Evolutionary conservation across 257 asterid genomes (phyloP), one percentile per base, ranked within the genome.

Genomic region (Handroanthus guayacan): DNA sequence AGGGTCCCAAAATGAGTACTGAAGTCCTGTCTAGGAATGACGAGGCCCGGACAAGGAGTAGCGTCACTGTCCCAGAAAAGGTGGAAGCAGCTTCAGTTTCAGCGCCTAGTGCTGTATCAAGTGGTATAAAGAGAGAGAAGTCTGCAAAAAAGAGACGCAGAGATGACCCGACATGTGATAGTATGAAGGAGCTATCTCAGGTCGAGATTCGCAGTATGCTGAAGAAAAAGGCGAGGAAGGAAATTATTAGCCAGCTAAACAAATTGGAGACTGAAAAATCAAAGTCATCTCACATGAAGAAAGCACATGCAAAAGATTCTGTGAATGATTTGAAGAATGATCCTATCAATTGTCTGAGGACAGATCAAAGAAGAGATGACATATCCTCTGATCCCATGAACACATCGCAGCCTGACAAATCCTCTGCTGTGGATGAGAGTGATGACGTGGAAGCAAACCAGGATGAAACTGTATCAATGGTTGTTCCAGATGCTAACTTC

Each of bases 401-500:
- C 61, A 44, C 18, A 48, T 66, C 37, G 39, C 80, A 55, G 77
- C 78, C 80, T 41, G 54, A n/a, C 18, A 73, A 56, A 39, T 61
- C 79, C 64, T 62, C 86, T 8, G 50, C 74, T 61, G 48, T 78
- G 72, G 67, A 74, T 69, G 81, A 79, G n/a, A 47, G 67, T 55
- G 69, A 37, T 17, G 79, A 63, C 20, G 16, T 45, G 17, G 83
- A 74, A 36, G 71, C 78, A 60, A 73, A 75, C 72, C 61, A 73
- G 12, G 80, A 78, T 31, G 84, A 78, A 51, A 70, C 57, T 47
- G 80, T 67, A 66, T 82, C 78, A 0, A 86, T 88, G 94, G 68
- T 17, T 68, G 94, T 89, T 39, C 94, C 94, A 18, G 94, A 88
- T 82, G 82, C 97, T 0, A 89, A 89, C 62, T 90, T 92, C 68